A percentile compares a stretch with the other conserved stretches of the same genome.
Evolutionary conservation across 169 alveolate genomes (phyloP).

Genomic region (Plasmodium fragile): DNA sequence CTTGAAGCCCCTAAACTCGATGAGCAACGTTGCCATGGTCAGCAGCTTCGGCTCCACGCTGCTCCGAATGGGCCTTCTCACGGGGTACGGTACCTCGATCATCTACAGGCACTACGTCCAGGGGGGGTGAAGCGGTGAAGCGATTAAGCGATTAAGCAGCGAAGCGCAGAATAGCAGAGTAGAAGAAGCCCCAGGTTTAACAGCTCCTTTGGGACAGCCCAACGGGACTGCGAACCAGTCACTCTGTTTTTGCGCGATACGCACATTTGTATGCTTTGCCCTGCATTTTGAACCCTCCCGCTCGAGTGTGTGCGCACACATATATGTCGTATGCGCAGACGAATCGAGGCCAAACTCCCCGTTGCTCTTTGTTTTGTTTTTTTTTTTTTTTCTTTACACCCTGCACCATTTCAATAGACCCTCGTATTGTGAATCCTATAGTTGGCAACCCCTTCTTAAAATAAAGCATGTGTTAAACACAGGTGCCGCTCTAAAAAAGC

Average conservation of each 20-base stretch:
- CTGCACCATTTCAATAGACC: not conserved
- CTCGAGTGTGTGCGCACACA: not conserved
- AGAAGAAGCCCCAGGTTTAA: not conserved
- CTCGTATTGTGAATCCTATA: not conserved
- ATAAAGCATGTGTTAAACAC: not conserved
- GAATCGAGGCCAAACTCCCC: not conserved
- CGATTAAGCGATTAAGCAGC: not conserved
- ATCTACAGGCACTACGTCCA: constrained; percentile 11
- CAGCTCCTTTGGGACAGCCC: not conserved
- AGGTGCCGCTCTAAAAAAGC: not conserved
- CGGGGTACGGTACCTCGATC: constrained; percentile 57
- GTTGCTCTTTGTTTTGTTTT: not conserved
- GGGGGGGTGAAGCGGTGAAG: not conserved
- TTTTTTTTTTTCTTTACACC: not conserved
- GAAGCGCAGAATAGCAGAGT: not conserved
- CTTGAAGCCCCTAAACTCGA: constrained; percentile 37
- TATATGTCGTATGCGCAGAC: not conserved
- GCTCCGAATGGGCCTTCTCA: constrained; percentile 42
- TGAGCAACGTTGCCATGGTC: constrained; percentile 70
- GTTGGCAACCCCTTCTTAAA: not conserved
- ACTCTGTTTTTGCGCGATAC: not conserved
- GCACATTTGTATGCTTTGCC: not conserved
- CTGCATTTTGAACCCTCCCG: not conserved
- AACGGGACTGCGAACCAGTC: not conserved
- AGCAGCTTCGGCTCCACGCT: constrained; percentile 49